These are phyloP conservation scores for Leccinum pachyderme DNA, from an alignment of 1,284 basidiomycete genomes.

Conservation along the genomic window DNA sequence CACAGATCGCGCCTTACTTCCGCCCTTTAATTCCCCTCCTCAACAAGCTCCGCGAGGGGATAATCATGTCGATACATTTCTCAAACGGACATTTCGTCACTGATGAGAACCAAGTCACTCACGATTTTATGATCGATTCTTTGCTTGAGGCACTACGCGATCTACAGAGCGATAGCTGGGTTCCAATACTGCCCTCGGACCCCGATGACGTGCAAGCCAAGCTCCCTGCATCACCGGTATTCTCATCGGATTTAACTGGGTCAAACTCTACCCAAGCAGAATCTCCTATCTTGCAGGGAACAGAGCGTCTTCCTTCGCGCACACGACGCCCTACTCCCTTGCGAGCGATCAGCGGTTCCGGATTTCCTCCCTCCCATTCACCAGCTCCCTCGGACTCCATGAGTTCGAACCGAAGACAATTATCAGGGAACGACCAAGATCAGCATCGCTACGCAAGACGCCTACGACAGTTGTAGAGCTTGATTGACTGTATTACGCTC, in stretches of 20 bases:
- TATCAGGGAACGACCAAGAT: neutral
- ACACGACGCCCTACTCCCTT: neutral
- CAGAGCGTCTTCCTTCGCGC: neutral
- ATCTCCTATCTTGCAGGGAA: neutral
- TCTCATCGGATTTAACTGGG: neutral
- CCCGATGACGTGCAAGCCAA: neutral
- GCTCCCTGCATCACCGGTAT: neutral
- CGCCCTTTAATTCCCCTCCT: neutral
- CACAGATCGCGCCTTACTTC: neutral
- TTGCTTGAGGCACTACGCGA: neutral
- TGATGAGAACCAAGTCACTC: neutral
- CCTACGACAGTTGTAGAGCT: neutral
- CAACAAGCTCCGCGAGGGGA: neutral
- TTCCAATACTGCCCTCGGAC: neutral
- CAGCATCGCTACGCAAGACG: neutral
- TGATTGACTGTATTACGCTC: too few relatives aligned
- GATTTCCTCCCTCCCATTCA: neutral
- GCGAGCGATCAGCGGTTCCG: neutral
- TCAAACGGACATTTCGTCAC: neutral
- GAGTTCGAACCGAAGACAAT: neutral
- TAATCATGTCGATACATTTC: neutral
- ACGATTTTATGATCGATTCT: neutral
- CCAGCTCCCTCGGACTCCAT: neutral
- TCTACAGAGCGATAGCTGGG: neutral
- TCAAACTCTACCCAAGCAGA: neutral